Evolutionary conservation across 805 yeast genomes (phyloP), one percentile per base, ranked within the genome.

Genomic region (Candida pseudofarinosa): DNA sequence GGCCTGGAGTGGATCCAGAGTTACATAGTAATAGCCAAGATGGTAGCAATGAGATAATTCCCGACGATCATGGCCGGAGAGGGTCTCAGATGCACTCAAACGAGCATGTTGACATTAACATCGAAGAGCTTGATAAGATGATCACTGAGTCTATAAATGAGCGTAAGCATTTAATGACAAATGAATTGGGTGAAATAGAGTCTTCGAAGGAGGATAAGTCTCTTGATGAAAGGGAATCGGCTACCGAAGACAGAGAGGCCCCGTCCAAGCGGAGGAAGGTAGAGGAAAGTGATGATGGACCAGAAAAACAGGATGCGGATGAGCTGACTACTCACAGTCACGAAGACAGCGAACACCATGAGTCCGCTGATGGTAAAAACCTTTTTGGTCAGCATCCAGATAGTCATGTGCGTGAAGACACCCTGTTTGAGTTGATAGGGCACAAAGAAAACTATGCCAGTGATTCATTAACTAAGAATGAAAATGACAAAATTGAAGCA

Each of bases 71-170:
- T 13, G 28, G 14, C n/a, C 14, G 31, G 14, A 31, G 30, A 31
- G 43, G 32, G 20, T 28, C 30, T n/a, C 35, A 40, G 35, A 37
- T 6, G n/a, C 36, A 19, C 19, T 26, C 23, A 26, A 41, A 33
- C 23, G 38, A 39, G 8, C 40, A 44, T 16, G 45, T 45, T 28
- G 48, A 41, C 33, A 41, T 45, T 15, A 45, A 41, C 33, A 45
- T 45, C 30, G 42, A 47, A 35, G 58, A 54, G 19, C 47, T 54
- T 13, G 53, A 54, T 44, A 49, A 50, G 40, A 51, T 52, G 50
- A 36, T 54, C 15, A 50, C 56, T 19, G 55, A 51, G 37, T 49
- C 56, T 6, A 51, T 52, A 32, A 41, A 37, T n/a, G 33, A 38
- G 13, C 39, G 39, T 12, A 16, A 40, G 10, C 28, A 23, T 23